These are phyloP conservation scores for Xylaria sp. DNA, from an alignment of 495 filamentous ascomycete species.

Conservation along the genomic window DNA sequence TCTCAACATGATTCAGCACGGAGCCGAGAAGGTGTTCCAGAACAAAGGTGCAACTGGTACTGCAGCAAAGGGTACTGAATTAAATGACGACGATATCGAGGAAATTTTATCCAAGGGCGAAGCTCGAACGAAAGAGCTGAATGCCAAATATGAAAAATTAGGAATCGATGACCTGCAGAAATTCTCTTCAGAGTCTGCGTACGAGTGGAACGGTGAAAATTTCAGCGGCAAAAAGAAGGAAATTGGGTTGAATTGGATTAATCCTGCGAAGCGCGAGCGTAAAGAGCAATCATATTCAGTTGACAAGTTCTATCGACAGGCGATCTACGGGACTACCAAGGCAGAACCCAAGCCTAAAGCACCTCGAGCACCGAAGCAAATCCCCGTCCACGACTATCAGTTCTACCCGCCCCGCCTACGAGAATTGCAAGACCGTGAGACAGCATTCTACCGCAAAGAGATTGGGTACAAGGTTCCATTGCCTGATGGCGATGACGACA, in stretches of 20 bases:
- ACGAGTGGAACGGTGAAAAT: slow-evolving; percentile 98
- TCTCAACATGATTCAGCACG: slow-evolving; percentile 97
- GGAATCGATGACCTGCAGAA: slow-evolving; percentile 98
- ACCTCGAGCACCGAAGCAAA: slow-evolving; percentile 93
- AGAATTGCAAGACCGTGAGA: slow-evolving; percentile 95
- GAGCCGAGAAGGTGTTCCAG: slow-evolving; percentile 91
- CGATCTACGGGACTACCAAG: slow-evolving; percentile 73
- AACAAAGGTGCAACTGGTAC: slow-evolving; percentile 67
- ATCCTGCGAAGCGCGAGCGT: slow-evolving; percentile 96
- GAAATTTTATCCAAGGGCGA: slow-evolving; percentile 85
- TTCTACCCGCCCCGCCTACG: slow-evolving; percentile 86
- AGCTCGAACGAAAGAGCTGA: slow-evolving; percentile 85
- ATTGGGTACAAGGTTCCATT: slow-evolving; percentile 92
- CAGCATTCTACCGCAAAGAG: slow-evolving; percentile 93
- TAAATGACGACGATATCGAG: slow-evolving; percentile 90
- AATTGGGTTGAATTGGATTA: slow-evolving; percentile 96
- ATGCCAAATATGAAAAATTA: slow-evolving; percentile 94
- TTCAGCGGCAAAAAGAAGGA: slow-evolving; percentile 94
- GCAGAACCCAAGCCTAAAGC: slow-evolving; percentile 92
- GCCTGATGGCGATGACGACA: slow-evolving; percentile 83
- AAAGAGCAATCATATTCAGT: slow-evolving; percentile 98
- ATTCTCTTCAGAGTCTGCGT: slow-evolving; percentile 94
- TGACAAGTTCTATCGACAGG: slow-evolving; percentile 97
- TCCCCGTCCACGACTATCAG: slow-evolving; percentile 92
- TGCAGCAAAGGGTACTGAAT: slow-evolving; percentile 64